These are phyloP conservation scores for Diplogelasinospora grovesii DNA, from an alignment of 495 filamentous ascomycete genomes.

Conservation along the genomic window DNA sequence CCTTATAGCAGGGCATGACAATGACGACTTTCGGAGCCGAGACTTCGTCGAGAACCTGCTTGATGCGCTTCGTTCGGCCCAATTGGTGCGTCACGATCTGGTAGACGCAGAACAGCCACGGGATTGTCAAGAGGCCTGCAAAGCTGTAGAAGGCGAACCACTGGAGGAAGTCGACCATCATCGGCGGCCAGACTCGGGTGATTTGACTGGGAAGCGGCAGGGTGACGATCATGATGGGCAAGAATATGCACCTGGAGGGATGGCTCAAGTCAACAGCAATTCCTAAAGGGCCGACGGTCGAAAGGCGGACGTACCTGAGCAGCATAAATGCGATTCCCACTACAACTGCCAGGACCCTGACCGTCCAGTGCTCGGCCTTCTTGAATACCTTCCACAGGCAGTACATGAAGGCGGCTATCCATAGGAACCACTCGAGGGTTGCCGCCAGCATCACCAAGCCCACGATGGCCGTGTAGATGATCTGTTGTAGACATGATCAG, in stretches of 20 bases:
- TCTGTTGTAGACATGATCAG: constrained; percentile 22
- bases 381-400: constrained; percentile 81
- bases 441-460: constrained; percentile 78
- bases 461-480: constrained; percentile 73
- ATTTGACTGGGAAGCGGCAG: constrained; percentile 74
- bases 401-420: constrained; percentile 87
- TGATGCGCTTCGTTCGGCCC: constrained; percentile 73
- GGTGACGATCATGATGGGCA: constrained; percentile 92
- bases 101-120: constrained; percentile 92
- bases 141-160: constrained; percentile 99
- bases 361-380: constrained; percentile 85
- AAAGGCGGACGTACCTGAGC: constrained; percentile 53
- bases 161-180: constrained; percentile 66
- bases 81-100: constrained; percentile 79
- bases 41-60: constrained; percentile 73
- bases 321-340: constrained; percentile 67
- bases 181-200: constrained; percentile 59
- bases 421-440: constrained; percentile 88
- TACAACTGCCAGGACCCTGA: constrained; percentile 65
- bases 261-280: neutral
- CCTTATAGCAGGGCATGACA: constrained; percentile 96
- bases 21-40: constrained; percentile 93
- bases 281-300: neutral
- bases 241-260: constrained; percentile 58
- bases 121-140: constrained; percentile 71